These are phyloP conservation scores for Phytopythium mirpurense DNA, from an alignment of 352 stramenopile species.

Conservation along the genomic window DNA sequence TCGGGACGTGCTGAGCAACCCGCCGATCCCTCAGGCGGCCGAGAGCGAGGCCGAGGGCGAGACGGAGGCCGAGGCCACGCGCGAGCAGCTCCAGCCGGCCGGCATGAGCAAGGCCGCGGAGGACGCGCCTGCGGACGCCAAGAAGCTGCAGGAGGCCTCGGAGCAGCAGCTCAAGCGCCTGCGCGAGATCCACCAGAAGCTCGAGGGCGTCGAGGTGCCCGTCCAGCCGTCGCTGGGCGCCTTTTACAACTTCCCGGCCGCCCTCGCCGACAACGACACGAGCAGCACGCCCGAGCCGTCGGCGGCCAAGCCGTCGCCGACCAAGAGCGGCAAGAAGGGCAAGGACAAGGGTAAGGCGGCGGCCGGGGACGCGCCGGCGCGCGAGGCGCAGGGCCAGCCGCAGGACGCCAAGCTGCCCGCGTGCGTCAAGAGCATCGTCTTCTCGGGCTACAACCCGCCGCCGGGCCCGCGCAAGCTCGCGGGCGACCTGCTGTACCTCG, in stretches of 20 bases:
- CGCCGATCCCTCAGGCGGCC: constrained; percentile 62
- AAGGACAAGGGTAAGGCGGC: constrained; percentile 29
- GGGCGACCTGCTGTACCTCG: constrained; percentile 93
- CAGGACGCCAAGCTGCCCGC: constrained; percentile 60
- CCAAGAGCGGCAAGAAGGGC: constrained; percentile 27
- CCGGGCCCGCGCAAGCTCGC: constrained; percentile 87
- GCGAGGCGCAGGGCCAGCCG: constrained; percentile 26
- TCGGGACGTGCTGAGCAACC: constrained; percentile 77
- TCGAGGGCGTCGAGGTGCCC: constrained; percentile 71
- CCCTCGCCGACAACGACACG: constrained; percentile 6
- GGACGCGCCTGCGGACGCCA: constrained; percentile 24
- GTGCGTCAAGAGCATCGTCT: constrained; percentile 89
- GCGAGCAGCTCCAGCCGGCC: too few species aligned
- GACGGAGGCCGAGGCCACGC: constrained; percentile 10
- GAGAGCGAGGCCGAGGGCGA: constrained; percentile 9
- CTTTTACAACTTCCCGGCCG: constrained; percentile 54
- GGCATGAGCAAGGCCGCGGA: too few species aligned
- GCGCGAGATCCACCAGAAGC: constrained; percentile 78
- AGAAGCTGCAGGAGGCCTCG: constrained; percentile 67
- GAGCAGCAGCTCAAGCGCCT: constrained; percentile 78
- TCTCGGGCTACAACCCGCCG: constrained; percentile 94
- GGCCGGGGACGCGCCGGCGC: constrained; percentile 25
- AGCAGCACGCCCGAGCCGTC: constrained; percentile 13
- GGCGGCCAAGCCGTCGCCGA: constrained; percentile 11
- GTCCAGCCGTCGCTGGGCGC: constrained; percentile 52